Conservation (phyloP, 169 alveolate species). For the Perkinsus marinus region DNA sequence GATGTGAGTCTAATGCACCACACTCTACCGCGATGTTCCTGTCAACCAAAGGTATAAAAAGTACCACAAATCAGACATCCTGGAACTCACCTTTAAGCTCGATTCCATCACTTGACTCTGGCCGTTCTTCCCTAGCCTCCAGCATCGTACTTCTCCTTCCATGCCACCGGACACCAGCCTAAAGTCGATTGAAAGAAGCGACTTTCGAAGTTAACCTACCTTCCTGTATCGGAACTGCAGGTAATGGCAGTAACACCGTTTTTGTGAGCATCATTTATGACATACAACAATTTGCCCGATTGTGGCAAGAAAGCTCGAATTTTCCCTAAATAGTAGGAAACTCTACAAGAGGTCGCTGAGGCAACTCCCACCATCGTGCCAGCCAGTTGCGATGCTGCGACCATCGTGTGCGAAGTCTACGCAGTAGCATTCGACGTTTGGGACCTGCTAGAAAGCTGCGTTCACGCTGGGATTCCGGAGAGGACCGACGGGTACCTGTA, state of each 20-base stretch:
- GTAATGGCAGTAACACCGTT: slow-evolving; percentile 75
- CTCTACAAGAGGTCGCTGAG: too few relatives aligned
- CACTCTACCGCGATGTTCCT: slow-evolving; percentile 67
- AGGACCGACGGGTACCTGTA: slow-evolving; percentile 18
- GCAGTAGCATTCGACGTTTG: slow-evolving; percentile 70
- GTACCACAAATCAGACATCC: neutral
- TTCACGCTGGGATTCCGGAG: neutral
- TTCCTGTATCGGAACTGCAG: slow-evolving; percentile 11
- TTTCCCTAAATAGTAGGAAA: slow-evolving; percentile 7
- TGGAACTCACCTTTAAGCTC: slow-evolving; percentile 37
- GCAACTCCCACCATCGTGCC: slow-evolving; percentile 61
- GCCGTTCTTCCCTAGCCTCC: slow-evolving; percentile 64
- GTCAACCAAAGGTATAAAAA: too few relatives aligned
- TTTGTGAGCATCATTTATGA: slow-evolving; percentile 72
- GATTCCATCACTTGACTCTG: slow-evolving; percentile 57
- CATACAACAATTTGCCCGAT: slow-evolving; percentile 70
- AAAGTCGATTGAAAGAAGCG: too few relatives aligned
- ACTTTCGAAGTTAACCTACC: neutral
- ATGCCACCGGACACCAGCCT: slow-evolving; percentile 52
- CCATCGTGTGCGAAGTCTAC: slow-evolving; percentile 59
- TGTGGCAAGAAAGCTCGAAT: slow-evolving; percentile 77
- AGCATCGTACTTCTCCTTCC: slow-evolving; percentile 79
- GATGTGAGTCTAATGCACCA: slow-evolving; percentile 39
- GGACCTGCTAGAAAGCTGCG: slow-evolving; percentile 39
- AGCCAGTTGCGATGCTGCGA: slow-evolving; percentile 60